Percentiles rank a stretch among this genome's conserved stretches.
Conservation (phyloP, 1,284 basidiomycete species). For the Marasmius oreades region DNA sequence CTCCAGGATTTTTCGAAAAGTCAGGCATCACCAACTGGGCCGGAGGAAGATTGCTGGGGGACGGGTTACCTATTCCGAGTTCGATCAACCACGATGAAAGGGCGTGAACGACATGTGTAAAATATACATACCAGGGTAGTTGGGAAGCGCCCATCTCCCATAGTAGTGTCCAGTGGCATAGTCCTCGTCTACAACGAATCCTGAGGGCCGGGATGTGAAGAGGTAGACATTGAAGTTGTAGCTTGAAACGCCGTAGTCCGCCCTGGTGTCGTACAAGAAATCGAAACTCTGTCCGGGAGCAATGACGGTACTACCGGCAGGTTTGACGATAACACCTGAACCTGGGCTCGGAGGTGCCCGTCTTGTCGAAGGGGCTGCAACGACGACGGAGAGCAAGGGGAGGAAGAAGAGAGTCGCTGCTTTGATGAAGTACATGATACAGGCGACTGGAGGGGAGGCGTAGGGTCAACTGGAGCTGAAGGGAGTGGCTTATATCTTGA, state of each 20-base stretch:
- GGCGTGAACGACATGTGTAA: neutral
- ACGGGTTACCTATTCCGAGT: slow-evolving; percentile 36
- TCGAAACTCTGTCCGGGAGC: slow-evolving; percentile 22
- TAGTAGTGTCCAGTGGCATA: slow-evolving; percentile 36
- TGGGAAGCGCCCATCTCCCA: slow-evolving; percentile 34
- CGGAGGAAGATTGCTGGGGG: slow-evolving; percentile 38
- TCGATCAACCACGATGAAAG: neutral
- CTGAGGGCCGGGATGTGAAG: slow-evolving; percentile 21
- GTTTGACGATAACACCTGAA: slow-evolving; percentile 18
- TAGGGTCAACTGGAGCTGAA: neutral
- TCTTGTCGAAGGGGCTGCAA: slow-evolving; percentile 18
- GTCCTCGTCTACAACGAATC: slow-evolving; percentile 22
- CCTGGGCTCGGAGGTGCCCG: slow-evolving; percentile 5
- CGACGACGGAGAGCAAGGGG: slow-evolving; percentile 13
- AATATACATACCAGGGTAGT: slow-evolving; percentile 33
- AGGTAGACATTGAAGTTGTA: slow-evolving; percentile 40
- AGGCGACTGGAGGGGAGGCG: neutral
- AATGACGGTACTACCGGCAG: slow-evolving; percentile 26
- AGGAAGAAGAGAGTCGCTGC: slow-evolving; percentile 10
- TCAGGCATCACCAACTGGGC: slow-evolving; percentile 44
- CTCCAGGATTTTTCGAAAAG: slow-evolving; percentile 39
- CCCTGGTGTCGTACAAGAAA: slow-evolving; percentile 33
- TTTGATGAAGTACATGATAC: slow-evolving; percentile 14
- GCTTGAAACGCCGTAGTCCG: slow-evolving; percentile 37
- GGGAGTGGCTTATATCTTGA: neutral